A percentile compares a stretch with the other conserved stretches of the same genome.
phyloP scores from a whole-genome alignment of 176 grass and related monocot species.

The Triticum timopheevii region DNA sequence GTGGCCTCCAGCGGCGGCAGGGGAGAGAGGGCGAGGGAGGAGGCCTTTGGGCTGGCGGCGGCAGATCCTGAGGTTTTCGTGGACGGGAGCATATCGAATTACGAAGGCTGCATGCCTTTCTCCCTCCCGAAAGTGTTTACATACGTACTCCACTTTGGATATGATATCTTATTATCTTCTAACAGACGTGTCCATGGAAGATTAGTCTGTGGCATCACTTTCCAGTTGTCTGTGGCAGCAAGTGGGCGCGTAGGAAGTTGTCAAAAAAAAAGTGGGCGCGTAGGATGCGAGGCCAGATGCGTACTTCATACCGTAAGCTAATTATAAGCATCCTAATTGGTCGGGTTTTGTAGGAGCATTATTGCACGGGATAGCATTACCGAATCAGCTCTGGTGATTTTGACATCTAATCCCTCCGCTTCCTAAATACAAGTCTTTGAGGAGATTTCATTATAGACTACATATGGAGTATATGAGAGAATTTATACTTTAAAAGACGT shows the following conservation, averaged over 20 bases:
- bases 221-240: constrained; percentile 17
- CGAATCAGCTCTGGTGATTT: background rate
- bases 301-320: constrained; percentile 18
- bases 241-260: constrained; percentile 12
- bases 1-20: too few relatives aligned
- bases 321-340: background rate
- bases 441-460: too few relatives aligned
- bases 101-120: background rate
- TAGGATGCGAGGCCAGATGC: background rate
- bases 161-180: background rate
- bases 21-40: too few relatives aligned
- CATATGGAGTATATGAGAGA: too few relatives aligned
- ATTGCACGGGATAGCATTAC: background rate
- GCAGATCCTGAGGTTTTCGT: constrained; percentile 11
- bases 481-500: too few relatives aligned
- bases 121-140: too few relatives aligned
- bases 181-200: background rate
- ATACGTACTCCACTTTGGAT: too few relatives aligned
- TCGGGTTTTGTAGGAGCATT: background rate
- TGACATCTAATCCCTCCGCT: too few relatives aligned
- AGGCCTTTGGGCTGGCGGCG: too few relatives aligned
- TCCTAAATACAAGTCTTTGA: too few relatives aligned
- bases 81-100: background rate
- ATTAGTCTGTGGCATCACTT: background rate
- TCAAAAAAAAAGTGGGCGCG: constrained; percentile 15